Base-by-base conservation (phyloP, 2,329 filamentous ascomycete species). In the Bipolaris sorokiniana region DNA sequence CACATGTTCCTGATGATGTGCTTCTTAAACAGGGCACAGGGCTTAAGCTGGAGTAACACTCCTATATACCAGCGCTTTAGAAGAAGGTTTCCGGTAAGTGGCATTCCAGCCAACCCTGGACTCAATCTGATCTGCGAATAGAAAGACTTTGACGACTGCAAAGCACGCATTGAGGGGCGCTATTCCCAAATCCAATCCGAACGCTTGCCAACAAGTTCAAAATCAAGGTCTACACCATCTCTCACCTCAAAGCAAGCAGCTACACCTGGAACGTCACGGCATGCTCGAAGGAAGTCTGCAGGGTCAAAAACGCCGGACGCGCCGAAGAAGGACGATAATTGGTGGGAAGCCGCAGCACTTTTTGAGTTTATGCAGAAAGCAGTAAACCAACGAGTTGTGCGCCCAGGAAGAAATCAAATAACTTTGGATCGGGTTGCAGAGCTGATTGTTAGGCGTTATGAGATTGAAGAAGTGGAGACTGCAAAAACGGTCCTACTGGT, bases 21-120 rank as follows among this genome's bases (percentile, higher is more conserved):
- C 42, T 82, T 83, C 73, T 47, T 81, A 45, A 75, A 72, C 16
- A 72, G 74, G 15, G 78, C 79, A 40, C 78, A 82, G 44, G 78
- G 74, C 15, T 68, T 82, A 20, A 67, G 69, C 13, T 83, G 81
- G 81, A 73, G 69, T 45, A 75, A 67, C 48, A 80, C 77, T 5
- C 74, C 77, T 2, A 56, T 83, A 3, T 82, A 76, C 58, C 67
- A 76, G 44, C 73, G 78, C 44, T 68, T 81, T 37, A 74, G 70
- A 51, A 65, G 67, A 33, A 72, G 66, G 20, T 80, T 76, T 56
- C 73, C 78, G 7, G 75, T 73, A 64, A 38, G 70, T 18, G 9
- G 16, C 15, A 20, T 15, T 16, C 26, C 28, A 15, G 1, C 18
- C 3, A 10, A 34, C 33, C 11, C 11, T 20, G 15, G 0, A 22